Percentiles rank a stretch among this genome's conserved stretches.
These are phyloP conservation scores for Pleurozium schreberi DNA, from an alignment of 225 moss, liverwort and hornwort genomes.

Conservation along the genomic window DNA sequence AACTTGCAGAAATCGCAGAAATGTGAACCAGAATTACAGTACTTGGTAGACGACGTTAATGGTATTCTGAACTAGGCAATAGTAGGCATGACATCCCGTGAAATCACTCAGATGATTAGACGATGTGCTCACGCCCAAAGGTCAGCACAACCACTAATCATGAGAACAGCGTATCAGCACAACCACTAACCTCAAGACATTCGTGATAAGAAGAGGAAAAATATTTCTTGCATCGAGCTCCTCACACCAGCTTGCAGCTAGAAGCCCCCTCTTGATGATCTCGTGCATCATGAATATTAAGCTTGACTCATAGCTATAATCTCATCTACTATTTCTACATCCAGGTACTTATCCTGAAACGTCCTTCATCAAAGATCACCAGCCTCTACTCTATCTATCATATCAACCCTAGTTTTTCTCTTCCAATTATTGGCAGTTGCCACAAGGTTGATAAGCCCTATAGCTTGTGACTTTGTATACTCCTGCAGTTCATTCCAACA, in stretches of 20 bases:
- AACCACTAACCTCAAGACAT: neutral
- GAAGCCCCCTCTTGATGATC: slow-evolving; percentile 8
- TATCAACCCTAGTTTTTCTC: slow-evolving; percentile 75
- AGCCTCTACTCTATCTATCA: slow-evolving; percentile 85
- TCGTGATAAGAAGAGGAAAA: neutral
- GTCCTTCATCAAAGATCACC: slow-evolving; percentile 45
- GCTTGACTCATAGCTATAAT: slow-evolving; percentile 15
- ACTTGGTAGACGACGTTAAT: neutral
- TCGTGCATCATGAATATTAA: neutral
- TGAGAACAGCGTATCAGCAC: neutral
- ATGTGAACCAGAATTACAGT: neutral
- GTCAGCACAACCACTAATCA: neutral
- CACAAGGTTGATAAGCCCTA: slow-evolving; percentile 90
- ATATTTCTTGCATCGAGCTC: neutral
- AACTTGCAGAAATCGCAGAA: neutral
- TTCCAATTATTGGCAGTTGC: slow-evolving; percentile 88
- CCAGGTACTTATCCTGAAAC: slow-evolving; percentile 5
- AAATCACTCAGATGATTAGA: neutral
- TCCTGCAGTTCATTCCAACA: slow-evolving; percentile 51
- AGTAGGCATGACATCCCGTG: neutral
- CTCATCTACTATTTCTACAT: slow-evolving; percentile 23
- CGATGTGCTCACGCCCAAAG: neutral
- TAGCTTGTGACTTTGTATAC: slow-evolving; percentile 76
- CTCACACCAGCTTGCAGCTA: neutral
- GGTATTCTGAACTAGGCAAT: neutral